Evolutionary conservation across 1,139 yeast species (phyloP), one percentile per base, ranked within the genome.

Genomic region (Ogataea hybrid): DNA sequence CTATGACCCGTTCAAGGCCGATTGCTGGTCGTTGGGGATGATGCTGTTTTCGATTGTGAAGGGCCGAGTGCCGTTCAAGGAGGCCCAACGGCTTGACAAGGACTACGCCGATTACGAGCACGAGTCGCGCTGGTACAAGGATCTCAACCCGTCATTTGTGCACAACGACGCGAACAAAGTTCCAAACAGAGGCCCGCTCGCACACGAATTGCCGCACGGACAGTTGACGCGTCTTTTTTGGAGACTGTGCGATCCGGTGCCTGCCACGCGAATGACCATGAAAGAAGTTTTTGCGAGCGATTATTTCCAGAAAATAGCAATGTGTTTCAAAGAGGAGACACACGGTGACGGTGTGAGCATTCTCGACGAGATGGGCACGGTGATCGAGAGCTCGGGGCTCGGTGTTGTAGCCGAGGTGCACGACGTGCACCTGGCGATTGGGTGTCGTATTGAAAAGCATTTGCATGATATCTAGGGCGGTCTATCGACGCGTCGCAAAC

Each of bases 11-110:
- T 79, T 79, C 55, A 72, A 73, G 49, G 78, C 83, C 75, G 94
- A 84, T 63, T 64, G 70, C 56, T 84, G 89, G 86, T 81, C 86
- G 1, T 63, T 84, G 28, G 94, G 94, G 16, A 73, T 84, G 69
- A 52, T 77, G 22, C 63, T 84, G 34, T 82, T 80, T 57, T 79
- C 83, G 36, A 60, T 84, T 18, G 71, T 79, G 1, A 77, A 79
- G 57, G 73, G 78, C 25, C 75, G 73, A 11, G 73, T 78, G 0
- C 92, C 92, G 1, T 84, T 84, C 58, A 67, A 66, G 44, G 69
- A 68, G 37, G 77, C 89, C 2, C 57, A 69, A 37, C 63, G 57
- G 18, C 60, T 64, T 25, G 89, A 83, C 59, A 66, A 70, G 40
- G 71, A 73, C 15, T 84, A 65, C 58, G 66, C 85, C 51, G 84